Conservation (phyloP, 768 basidiomycete genomes). For the Kockovaella imperatae region DNA sequence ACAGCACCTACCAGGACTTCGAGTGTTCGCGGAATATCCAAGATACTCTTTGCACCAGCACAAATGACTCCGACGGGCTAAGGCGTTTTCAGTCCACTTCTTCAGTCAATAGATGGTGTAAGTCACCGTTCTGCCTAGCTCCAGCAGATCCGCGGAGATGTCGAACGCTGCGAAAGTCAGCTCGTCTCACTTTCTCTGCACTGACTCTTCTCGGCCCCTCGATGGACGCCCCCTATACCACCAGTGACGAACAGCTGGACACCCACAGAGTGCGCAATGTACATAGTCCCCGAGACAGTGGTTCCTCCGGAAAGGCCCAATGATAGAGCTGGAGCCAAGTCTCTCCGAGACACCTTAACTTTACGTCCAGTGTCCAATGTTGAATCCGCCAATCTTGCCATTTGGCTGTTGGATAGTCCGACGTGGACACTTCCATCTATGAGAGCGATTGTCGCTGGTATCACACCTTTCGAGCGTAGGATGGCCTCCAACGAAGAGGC, state of each 20-base stretch:
- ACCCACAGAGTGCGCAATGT: slow-evolving; percentile 57
- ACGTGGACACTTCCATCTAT: slow-evolving; percentile 77
- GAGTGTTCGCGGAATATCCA: slow-evolving; percentile 70
- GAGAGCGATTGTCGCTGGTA: slow-evolving; percentile 85
- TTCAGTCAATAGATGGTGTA: background rate
- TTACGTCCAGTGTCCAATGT: slow-evolving; percentile 13
- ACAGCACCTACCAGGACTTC: slow-evolving; percentile 45
- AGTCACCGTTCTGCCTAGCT: slow-evolving; percentile 63
- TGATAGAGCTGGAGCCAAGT: slow-evolving; percentile 28
- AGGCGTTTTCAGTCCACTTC: background rate
- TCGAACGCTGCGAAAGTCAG: slow-evolving; percentile 63
- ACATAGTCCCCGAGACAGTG: slow-evolving; percentile 49
- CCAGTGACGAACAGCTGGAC: slow-evolving; percentile 78
- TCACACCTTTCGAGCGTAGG: slow-evolving; percentile 64
- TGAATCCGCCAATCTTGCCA: slow-evolving; percentile 42
- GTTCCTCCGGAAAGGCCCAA: slow-evolving; percentile 59
- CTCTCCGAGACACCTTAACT: slow-evolving; percentile 40
- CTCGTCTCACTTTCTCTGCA: background rate
- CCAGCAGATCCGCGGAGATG: slow-evolving; percentile 85
- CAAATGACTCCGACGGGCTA: slow-evolving; percentile 80
- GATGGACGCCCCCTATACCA: slow-evolving; percentile 81
- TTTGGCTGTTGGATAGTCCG: slow-evolving; percentile 60
- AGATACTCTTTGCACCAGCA: slow-evolving; percentile 86
- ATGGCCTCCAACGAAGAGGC: slow-evolving; percentile 64
- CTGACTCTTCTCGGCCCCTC: slow-evolving; percentile 62